Base-by-base conservation (phyloP, 495 filamentous ascomycete species). In the Lasiosphaeriaceae sp. region DNA sequence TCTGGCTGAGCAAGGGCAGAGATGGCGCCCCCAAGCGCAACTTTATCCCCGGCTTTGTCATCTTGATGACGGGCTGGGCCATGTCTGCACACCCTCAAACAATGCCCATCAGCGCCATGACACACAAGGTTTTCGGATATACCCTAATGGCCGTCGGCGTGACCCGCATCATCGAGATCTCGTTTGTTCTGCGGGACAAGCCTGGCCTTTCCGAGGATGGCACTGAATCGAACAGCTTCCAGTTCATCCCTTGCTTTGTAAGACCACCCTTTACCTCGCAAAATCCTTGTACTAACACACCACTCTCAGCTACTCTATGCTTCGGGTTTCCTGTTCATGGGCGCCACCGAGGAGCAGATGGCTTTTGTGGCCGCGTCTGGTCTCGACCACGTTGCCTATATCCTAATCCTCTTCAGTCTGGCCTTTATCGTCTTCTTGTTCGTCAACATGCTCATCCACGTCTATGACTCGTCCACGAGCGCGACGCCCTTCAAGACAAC, bases 321-420 rank as follows among this genome's bases (percentile, higher is more conserved):
- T 41, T 91, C 94, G 3, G 94, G 94, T 26, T 95, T 98, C 73
- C 80, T 97, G 52, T 97, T 98, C 78, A 95, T 97, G 91, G 87
- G 89, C 50, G 94, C 95, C 22, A 97, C 90, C 2, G 94, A 98
- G 70, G 93, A 97, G 69, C 93, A 98, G 68, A 93, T 97, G 88
- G 64, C 78, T 35, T 73, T 97, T 1, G 74, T 97, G 12, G 74
- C 80, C 46, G 76, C 80, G 46, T 86, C 86, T 3, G 81, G 86
- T 52, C 85, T 97, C 66, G 89, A 89, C 37, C 89, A 95, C 68
- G 90, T 97, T 45, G 86, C 92, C 11, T 97, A 97, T 69, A 78
- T 97, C 45, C 79, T 98, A 49, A 89, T 97, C 51, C 74, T 97
- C 5, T 98, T 87, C 78, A 94, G 89, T 67, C 77, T 97, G 46